A percentile compares a stretch with the other conserved stretches of the same genome.
These are phyloP conservation scores for Rhizopus sp. DNA, from an alignment of 371 early-diverging fungal genomes.

Conservation along the genomic window DNA sequence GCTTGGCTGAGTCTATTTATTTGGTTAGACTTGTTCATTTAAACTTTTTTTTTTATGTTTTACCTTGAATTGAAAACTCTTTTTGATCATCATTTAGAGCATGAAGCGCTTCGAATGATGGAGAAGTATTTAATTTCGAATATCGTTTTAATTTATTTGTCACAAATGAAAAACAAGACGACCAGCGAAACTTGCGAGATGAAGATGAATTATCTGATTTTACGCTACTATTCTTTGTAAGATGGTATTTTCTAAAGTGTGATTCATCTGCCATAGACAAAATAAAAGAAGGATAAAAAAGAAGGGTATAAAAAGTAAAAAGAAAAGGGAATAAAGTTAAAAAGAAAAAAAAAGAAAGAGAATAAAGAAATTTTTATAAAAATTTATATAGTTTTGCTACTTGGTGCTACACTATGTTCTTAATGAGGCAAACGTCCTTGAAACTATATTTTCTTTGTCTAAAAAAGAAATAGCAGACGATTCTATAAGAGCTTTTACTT, in stretches of 20 bases:
- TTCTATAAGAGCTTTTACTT: neutral
- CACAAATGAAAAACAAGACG: slow-evolving; percentile 31
- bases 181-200: slow-evolving; percentile 32
- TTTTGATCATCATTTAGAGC: neutral
- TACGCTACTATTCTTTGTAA: slow-evolving; percentile 4
- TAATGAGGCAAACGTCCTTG: slow-evolving; percentile 11
- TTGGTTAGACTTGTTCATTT: neutral
- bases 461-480: neutral
- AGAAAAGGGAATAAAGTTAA: neutral
- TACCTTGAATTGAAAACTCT: neutral
- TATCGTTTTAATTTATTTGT: slow-evolving; percentile 12
- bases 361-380: slow-evolving; percentile 1
- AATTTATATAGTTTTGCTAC: slow-evolving; percentile 4
- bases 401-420: slow-evolving; percentile 17
- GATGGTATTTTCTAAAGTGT: neutral
- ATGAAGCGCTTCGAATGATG: slow-evolving; percentile 18
- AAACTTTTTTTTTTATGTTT: neutral
- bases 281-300: slow-evolving; percentile 5
- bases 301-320: neutral
- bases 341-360: neutral
- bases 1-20: neutral
- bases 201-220: neutral
- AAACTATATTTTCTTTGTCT: neutral
- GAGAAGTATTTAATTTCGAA: slow-evolving; percentile 6
- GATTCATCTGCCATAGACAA: slow-evolving; percentile 17